These are phyloP conservation scores for Cucurbita moschata DNA, from an alignment of 306 rosid species.

Conservation along the genomic window DNA sequence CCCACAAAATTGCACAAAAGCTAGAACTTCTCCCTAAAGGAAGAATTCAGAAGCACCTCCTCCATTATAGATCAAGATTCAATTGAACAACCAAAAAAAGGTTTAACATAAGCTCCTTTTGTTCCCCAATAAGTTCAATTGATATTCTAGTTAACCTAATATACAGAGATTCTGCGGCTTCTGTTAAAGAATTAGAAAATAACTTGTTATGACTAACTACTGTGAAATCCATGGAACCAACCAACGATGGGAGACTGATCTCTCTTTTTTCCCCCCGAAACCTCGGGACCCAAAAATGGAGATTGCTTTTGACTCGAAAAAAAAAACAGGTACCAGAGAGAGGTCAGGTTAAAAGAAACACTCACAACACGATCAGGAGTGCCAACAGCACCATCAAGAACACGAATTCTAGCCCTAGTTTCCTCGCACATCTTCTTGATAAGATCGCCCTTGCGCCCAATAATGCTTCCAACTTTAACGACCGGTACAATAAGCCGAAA, in stretches of 20 bases:
- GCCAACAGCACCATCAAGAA: constrained; percentile 75
- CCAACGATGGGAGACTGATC: background rate
- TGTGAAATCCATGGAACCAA: background rate
- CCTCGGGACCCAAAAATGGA: background rate
- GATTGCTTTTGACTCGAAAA: background rate
- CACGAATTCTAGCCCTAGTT: constrained; percentile 89
- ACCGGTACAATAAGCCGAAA: constrained; percentile 83
- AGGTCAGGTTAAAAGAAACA: background rate
- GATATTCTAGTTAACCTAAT: background rate
- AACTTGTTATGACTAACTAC: background rate
- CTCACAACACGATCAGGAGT: constrained; percentile 84
- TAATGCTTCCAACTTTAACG: constrained; percentile 78
- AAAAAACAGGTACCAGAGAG: constrained; percentile 16
- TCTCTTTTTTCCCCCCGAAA: background rate
- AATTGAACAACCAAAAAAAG: background rate
- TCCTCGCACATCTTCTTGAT: constrained; percentile 86
- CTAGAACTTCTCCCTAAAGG: background rate
- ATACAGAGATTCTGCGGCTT: background rate
- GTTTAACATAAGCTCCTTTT: background rate
- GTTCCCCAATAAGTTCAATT: background rate
- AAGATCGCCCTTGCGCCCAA: constrained; percentile 91
- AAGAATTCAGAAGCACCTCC: background rate
- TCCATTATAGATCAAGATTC: background rate
- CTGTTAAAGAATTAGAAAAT: background rate
- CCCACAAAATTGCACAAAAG: background rate